Conservation (phyloP, 345 rosid genomes). For the Bruguiera gymnorhiza region DNA sequence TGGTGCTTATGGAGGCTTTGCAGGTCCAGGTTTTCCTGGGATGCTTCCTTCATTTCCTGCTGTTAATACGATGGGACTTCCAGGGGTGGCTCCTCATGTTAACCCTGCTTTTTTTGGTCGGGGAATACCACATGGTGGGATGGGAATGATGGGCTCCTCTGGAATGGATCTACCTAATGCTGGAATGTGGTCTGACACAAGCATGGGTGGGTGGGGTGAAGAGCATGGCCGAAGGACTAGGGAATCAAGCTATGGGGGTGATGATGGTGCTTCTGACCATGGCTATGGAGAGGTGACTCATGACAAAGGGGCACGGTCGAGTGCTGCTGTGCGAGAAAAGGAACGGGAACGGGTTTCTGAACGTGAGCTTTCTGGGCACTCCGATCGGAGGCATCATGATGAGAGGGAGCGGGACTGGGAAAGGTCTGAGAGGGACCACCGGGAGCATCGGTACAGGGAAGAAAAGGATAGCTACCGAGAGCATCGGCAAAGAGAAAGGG, state of each 20-base stretch:
- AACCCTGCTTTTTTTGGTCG: constrained; percentile 77
- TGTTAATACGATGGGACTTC: constrained; percentile 74
- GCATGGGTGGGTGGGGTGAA: constrained; percentile 71
- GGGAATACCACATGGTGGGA: constrained; percentile 62
- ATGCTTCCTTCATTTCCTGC: constrained; percentile 73
- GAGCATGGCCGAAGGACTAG: constrained; percentile 49
- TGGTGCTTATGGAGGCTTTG: constrained; percentile 69
- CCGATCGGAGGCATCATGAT: constrained; percentile 60
- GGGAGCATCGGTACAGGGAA: constrained; percentile 54
- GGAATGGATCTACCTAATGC: constrained; percentile 72
- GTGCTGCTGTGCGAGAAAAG: constrained; percentile 51
- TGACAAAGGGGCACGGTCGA: constrained; percentile 61
- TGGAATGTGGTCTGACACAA: constrained; percentile 71
- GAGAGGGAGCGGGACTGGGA: constrained; percentile 55
- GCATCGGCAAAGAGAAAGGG: constrained; percentile 65
- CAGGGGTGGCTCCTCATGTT: constrained; percentile 87
- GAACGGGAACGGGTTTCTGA: constrained; percentile 61
- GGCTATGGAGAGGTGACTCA: constrained; percentile 72
- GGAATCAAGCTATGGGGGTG: constrained; percentile 74
- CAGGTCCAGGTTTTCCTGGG: constrained; percentile 73
- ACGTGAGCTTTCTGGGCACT: constrained; percentile 69
- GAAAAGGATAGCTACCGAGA: constrained; percentile 65
- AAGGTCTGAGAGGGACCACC: constrained; percentile 51
- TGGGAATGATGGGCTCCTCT: constrained; percentile 61
- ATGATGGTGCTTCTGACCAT: constrained; percentile 83